Conservation (phyloP, 2,329 filamentous ascomycete genomes). For the Cordyceps tenuipes region DNA sequence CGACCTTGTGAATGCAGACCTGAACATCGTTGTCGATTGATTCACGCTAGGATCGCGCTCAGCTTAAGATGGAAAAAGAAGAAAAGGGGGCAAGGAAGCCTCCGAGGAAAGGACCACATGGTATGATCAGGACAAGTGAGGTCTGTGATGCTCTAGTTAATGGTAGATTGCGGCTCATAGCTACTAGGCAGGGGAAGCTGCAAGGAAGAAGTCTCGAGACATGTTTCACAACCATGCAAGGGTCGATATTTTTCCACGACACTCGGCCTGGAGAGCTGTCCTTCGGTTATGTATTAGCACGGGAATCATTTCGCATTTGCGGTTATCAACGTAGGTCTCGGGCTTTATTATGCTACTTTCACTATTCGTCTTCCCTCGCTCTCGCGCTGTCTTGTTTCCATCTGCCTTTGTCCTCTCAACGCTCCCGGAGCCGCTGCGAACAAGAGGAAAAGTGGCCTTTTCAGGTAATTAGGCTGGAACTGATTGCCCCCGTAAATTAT, state of each 20-base stretch:
- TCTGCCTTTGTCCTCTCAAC: no score
- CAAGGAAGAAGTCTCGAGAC: neutral
- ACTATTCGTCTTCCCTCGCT: no score
- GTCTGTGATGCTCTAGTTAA: no score
- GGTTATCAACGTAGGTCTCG: neutral
- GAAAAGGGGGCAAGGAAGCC: neutral
- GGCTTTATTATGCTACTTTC: neutral
- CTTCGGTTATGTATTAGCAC: neutral
- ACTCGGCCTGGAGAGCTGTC: no score
- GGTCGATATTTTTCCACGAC: neutral
- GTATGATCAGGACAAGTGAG: no score
- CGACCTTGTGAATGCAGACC: slow-evolving; percentile 15
- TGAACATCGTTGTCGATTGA: neutral
- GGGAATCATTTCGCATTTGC: neutral
- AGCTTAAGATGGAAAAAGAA: neutral
- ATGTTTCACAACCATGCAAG: neutral
- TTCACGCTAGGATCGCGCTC: neutral
- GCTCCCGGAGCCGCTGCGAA: no score
- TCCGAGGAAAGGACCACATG: no score
- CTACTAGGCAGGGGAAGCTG: neutral
- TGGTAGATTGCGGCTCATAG: no score
- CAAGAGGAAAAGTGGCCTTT: no score
- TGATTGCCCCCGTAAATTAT: no score
- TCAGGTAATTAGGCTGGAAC: no score
- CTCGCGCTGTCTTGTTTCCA: no score